Evolutionary conservation across 371 early-diverging fungal genomes (phyloP).

Genomic region (Synchytrium microbalum): DNA sequence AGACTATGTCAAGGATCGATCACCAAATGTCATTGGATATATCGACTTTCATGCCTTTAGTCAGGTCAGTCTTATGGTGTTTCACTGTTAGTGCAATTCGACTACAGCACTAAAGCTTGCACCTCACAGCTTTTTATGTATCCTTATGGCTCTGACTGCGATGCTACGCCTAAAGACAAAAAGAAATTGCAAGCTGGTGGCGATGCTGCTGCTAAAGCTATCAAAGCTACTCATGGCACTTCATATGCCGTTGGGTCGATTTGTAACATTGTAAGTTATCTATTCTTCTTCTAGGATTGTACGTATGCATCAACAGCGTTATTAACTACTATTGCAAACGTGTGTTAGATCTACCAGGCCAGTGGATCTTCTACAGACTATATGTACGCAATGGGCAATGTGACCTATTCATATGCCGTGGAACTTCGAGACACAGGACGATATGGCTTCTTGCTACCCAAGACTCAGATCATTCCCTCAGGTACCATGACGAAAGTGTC

Average conservation of each 20-base stretch:
- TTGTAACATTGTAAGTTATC: slow-evolving; percentile 47
- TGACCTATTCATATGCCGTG: slow-evolving; percentile 47
- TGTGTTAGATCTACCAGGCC: slow-evolving; percentile 7
- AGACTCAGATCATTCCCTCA: background rate
- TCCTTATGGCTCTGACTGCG: slow-evolving; percentile 27
- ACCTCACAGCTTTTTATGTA: slow-evolving; percentile 27
- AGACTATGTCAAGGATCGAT: background rate
- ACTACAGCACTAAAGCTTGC: too few relatives aligned
- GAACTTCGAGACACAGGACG: slow-evolving; percentile 50
- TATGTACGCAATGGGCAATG: slow-evolving; percentile 28
- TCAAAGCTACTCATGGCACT: slow-evolving; percentile 41
- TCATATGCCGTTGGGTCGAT: slow-evolving; percentile 43
- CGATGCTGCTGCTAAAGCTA: slow-evolving; percentile 35
- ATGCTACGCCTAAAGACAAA: background rate
- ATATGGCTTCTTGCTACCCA: background rate
- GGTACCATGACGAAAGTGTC: too few relatives aligned
- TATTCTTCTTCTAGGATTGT: too few relatives aligned
- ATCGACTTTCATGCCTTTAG: slow-evolving; percentile 53
- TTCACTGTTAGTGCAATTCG: too few relatives aligned
- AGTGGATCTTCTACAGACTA: background rate
- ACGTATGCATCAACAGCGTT: too few relatives aligned
- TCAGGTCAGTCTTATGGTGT: slow-evolving; percentile 15
- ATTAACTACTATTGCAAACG: slow-evolving; percentile 1
- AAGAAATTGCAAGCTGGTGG: slow-evolving; percentile 31
- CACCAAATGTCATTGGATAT: slow-evolving; percentile 34